phyloP scores from a whole-genome alignment of 2,329 filamentous ascomycete species.

The Fusarium verticillioides region DNA sequence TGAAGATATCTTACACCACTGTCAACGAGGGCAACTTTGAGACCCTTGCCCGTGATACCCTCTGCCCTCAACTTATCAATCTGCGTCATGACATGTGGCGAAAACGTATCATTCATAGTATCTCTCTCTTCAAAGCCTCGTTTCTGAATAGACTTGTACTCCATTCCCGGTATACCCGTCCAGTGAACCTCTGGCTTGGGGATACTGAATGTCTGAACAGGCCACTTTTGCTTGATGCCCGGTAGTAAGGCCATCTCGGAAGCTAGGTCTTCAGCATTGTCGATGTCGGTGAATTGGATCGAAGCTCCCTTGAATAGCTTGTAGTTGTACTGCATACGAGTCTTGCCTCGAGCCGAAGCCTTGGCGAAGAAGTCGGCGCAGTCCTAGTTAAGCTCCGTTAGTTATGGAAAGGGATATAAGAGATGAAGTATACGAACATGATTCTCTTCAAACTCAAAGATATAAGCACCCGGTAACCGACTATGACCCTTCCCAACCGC shows the following conservation, averaged over 20 bases:
- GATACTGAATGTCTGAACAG: slow-evolving; percentile 57
- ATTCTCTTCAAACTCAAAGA: slow-evolving; percentile 64
- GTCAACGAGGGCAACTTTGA: slow-evolving; percentile 65
- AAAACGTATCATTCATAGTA: slow-evolving; percentile 52
- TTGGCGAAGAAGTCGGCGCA: slow-evolving; percentile 30
- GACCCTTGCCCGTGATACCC: slow-evolving; percentile 61
- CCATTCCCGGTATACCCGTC: slow-evolving; percentile 51
- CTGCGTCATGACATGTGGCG: slow-evolving; percentile 67
- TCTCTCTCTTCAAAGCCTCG: slow-evolving; percentile 28
- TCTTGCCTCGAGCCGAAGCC: slow-evolving; percentile 50
- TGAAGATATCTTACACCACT: slow-evolving; percentile 58
- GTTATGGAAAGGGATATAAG: rapidly evolving
- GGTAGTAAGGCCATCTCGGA: slow-evolving; percentile 55
- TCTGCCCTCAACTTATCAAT: slow-evolving; percentile 62
- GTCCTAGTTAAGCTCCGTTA: slow-evolving; percentile 13
- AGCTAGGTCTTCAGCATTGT: slow-evolving; percentile 57
- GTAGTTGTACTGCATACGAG: slow-evolving; percentile 61
- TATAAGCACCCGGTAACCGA: slow-evolving; percentile 60
- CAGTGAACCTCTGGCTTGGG: slow-evolving; percentile 55
- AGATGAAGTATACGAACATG: slow-evolving; percentile 50
- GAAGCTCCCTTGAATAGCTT: slow-evolving; percentile 66
- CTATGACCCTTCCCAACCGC: slow-evolving; percentile 30
- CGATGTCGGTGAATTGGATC: slow-evolving; percentile 61
- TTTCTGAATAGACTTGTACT: slow-evolving; percentile 34
- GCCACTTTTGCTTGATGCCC: slow-evolving; percentile 61